These are phyloP conservation scores for Blepharisma stoltei DNA, from an alignment of 73 alveolate species.

Conservation along the genomic window DNA sequence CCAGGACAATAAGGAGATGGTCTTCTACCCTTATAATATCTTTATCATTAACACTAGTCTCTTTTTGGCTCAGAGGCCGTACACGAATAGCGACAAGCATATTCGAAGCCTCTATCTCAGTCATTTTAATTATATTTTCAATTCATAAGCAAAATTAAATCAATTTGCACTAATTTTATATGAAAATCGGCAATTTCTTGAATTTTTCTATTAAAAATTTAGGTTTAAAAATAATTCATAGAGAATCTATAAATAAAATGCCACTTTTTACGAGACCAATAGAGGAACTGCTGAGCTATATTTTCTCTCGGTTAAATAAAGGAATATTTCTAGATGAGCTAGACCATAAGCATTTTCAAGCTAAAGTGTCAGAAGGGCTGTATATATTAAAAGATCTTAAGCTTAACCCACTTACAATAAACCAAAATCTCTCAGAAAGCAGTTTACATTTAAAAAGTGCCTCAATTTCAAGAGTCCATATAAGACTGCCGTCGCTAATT, in stretches of 20 bases:
- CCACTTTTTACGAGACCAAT: constrained; percentile 20
- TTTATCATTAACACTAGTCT: constrained; percentile 42
- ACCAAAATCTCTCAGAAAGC: constrained; percentile 24
- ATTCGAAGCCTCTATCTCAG: constrained; percentile 63
- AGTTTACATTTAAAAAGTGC: not conserved
- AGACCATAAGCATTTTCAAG: constrained; percentile 13
- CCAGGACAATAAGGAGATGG: constrained; percentile 70
- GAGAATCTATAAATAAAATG: not conserved
- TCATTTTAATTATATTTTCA: not conserved
- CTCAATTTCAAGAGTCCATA: not conserved
- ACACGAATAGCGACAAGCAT: constrained; percentile 93
- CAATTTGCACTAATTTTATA: too few species aligned
- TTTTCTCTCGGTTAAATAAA: not conserved
- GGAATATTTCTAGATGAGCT: not conserved
- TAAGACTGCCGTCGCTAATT: not conserved
- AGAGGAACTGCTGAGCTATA: not conserved
- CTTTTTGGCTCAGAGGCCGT: constrained; percentile 85
- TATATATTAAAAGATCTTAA: not conserved
- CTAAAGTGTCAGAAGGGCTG: constrained; percentile 21
- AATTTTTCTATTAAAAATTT: too few species aligned
- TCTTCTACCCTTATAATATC: constrained; percentile 60
- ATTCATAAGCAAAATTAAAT: too few species aligned
- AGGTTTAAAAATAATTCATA: too few species aligned
- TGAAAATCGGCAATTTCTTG: too few species aligned
- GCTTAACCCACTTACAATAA: not conserved